Percentiles rank a stretch among this genome's conserved stretches.
These are phyloP conservation scores for Austroboletus olivaceoglutinosus DNA, from an alignment of 1,284 basidiomycete genomes.

Conservation along the genomic window DNA sequence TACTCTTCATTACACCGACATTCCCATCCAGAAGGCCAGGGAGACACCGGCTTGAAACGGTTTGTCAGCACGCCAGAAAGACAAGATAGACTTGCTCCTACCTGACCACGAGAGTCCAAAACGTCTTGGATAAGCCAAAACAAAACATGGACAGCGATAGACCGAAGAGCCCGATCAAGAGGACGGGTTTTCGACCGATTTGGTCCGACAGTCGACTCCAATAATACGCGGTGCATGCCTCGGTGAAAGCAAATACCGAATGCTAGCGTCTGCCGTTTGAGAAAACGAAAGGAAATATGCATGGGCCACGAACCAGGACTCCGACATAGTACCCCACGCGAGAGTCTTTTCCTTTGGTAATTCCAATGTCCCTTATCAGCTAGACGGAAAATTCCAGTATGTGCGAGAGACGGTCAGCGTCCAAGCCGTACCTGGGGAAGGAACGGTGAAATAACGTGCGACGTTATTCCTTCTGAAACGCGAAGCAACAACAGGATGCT, in stretches of 20 bases:
- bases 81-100: constrained; percentile 11
- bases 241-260: constrained; percentile 53
- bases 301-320: constrained; percentile 42
- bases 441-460: constrained; percentile 74
- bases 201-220: constrained; percentile 68
- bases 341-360: constrained; percentile 48
- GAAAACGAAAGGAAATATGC: neutral
- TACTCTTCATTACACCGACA: constrained; percentile 45
- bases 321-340: constrained; percentile 55
- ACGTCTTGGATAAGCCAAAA: constrained; percentile 63
- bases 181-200: constrained; percentile 63
- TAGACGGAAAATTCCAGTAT: constrained; percentile 17
- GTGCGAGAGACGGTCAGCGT: neutral
- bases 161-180: constrained; percentile 58
- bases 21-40: constrained; percentile 45
- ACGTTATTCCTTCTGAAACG: constrained; percentile 55
- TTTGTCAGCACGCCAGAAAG: too few species aligned
- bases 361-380: constrained; percentile 48
- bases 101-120: constrained; percentile 58
- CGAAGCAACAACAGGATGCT: constrained; percentile 65
- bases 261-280: constrained; percentile 36
- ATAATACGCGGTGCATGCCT: constrained; percentile 56
- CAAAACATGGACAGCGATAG: constrained; percentile 56
- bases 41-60: constrained; percentile 33
- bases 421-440: constrained; percentile 49